Evolutionary conservation across 768 basidiomycete species (phyloP).

Genomic region (Cyclocybe cylindracea): DNA sequence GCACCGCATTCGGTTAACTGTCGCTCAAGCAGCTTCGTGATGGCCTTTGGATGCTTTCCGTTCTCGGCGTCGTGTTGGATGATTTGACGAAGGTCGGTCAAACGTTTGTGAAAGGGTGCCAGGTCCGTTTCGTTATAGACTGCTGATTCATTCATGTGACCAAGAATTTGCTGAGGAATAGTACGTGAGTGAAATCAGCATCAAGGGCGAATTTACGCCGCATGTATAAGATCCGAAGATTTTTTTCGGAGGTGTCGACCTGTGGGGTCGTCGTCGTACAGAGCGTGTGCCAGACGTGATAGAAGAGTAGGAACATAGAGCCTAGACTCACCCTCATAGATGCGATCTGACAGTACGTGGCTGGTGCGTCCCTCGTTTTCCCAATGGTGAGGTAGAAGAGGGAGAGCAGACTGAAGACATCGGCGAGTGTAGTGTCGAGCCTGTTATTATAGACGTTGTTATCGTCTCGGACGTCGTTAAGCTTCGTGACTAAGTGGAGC

Average conservation of each 20-base stretch:
- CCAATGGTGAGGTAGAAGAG: constrained; percentile 98
- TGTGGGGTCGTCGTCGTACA: no score
- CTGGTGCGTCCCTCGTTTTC: constrained; percentile 91
- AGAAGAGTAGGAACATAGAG: constrained; percentile 7
- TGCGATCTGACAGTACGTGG: constrained; percentile 94
- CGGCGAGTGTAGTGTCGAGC: constrained; percentile 91
- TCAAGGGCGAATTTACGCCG: no score
- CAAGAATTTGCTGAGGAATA: constrained; percentile 77
- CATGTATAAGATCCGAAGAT: no score
- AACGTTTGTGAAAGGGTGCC: constrained; percentile 79
- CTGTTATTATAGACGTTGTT: constrained; percentile 79
- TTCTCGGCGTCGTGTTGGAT: constrained; percentile 81
- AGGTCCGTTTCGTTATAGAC: constrained; percentile 93
- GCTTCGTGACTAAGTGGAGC: constrained; percentile 65
- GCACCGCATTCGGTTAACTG: constrained; percentile 91
- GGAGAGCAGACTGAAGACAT: constrained; percentile 93
- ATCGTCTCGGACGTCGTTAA: constrained; percentile 89
- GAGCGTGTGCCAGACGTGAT: background rate
- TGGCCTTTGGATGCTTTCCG: constrained; percentile 81
- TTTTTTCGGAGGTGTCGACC: no score
- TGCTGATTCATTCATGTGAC: constrained; percentile 94
- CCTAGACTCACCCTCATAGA: constrained; percentile 84
- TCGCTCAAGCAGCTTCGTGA: constrained; percentile 86
- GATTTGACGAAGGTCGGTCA: constrained; percentile 82
- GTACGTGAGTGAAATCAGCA: background rate